A percentile compares a stretch with the other conserved stretches of the same genome.
Conservation (phyloP, 495 filamentous ascomycete genomes). For the Aspergillus nanangensis region DNA sequence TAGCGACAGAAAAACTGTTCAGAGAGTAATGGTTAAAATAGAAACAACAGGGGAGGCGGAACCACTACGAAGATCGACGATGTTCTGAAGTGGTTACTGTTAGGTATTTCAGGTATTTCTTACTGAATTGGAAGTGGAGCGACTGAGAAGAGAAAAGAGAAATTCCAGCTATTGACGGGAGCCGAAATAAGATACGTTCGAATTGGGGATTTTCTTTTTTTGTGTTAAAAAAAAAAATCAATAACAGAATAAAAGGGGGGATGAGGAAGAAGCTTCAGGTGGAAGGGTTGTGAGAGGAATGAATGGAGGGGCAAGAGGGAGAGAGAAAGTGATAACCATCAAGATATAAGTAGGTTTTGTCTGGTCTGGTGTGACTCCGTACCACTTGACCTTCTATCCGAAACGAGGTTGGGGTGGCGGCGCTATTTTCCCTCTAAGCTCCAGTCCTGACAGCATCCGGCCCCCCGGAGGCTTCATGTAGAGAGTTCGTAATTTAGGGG, state of each 20-base stretch:
- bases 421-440: slow-evolving; percentile 18
- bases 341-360: slow-evolving; percentile 14
- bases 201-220: too few relatives aligned
- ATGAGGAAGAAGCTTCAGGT: too few relatives aligned
- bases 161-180: slow-evolving; percentile 5
- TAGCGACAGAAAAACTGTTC: slow-evolving; percentile 4
- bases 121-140: too few relatives aligned
- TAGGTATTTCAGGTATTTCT: too few relatives aligned
- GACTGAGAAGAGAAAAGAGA: slow-evolving; percentile 1
- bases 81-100: too few relatives aligned
- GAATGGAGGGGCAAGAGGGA: too few relatives aligned
- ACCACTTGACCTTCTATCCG: slow-evolving; percentile 8
- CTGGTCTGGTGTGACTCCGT: slow-evolving; percentile 11
- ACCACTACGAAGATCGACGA: too few relatives aligned
- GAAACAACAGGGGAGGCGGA: not conserved
- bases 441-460: slow-evolving; percentile 5
- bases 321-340: too few relatives aligned
- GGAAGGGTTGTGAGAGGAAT: too few relatives aligned
- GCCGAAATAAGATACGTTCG: too few relatives aligned
- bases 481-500: not conserved
- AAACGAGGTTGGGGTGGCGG: slow-evolving; percentile 19
- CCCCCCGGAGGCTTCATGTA: slow-evolving; percentile 5
- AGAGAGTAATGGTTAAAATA: not conserved
- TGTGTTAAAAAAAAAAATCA: too few relatives aligned
- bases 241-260: too few relatives aligned